Base-by-base conservation (phyloP, 2,329 filamentous ascomycete genomes). In the Stagonosporopsis cucurbitacearum region DNA sequence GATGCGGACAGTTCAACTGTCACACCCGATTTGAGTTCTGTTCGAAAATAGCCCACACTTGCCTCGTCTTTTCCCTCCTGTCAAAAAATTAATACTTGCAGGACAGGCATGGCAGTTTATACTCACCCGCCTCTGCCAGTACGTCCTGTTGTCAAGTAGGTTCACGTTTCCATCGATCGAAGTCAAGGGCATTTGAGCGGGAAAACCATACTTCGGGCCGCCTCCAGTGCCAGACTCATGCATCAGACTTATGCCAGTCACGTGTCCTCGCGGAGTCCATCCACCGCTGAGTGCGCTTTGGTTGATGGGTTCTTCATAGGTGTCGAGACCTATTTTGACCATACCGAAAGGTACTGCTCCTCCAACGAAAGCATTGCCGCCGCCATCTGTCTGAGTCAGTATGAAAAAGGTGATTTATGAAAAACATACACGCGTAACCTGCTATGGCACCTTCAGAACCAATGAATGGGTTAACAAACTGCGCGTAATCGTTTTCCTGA, bases 391-490 rank as follows among this genome's bases (percentile, higher is more conserved):
- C 7, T 9, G 19, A 4, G 52, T 63, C 12, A 64, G 58, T 20
- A 13, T 36, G 8, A 1, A 30, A 30, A 11, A 2, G 7, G 5
- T 6, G 15, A 8, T 28, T 28, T 2, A 9, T 13, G 17, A 8
- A 42, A 20, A n/a, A 45, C 62, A 44, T 61, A 67, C 68, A 75
- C 20, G 71, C 69, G 42, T 72, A 73, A 3, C 79, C 78, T 4
- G 76, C 62, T 30, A 75, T 77, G 0, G 77, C 76, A 7, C 79
- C 79, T 59, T 80, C 79, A 0, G 78, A 78, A 6, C 79, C 80
- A 19, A 81, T 80, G 40, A 81, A 76, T 1, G 77, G 72, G 53
- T 81, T 80, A 8, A 81, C 80, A 28, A 67, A 75, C 46, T 71
- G 67, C 23, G 71, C 47, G 42, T 70, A 74, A 26, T 75, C 71